Evolutionary conservation across 23 red algal genomes (phyloP).

Genomic region (Cyanidium caldarium): DNA sequence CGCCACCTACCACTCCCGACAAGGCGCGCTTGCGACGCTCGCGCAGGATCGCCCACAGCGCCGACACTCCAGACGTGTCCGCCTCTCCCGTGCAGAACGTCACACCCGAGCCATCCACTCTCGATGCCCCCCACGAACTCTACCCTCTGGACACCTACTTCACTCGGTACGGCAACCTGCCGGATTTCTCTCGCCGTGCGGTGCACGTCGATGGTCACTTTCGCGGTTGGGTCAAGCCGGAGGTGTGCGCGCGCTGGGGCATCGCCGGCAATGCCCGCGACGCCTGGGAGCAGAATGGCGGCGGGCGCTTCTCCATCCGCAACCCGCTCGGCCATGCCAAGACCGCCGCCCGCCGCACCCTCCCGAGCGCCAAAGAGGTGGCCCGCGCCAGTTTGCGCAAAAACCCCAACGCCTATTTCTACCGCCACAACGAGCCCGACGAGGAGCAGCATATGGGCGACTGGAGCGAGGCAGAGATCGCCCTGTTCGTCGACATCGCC

Average conservation of each 20-base stretch:
- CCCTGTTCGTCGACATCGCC: not conserved
- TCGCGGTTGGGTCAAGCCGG: conserved; percentile 10
- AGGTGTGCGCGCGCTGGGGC: not conserved
- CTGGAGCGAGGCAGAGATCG: conserved; percentile 3
- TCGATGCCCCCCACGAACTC: not conserved
- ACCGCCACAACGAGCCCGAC: conserved; percentile 14
- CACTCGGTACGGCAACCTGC: not conserved
- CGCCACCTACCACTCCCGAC: no score
- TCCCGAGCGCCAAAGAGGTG: conserved; percentile 13
- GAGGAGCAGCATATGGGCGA: conserved; percentile 15
- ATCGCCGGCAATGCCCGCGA: conserved; percentile 8
- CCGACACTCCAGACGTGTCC: not conserved
- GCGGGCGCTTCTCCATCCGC: conserved; percentile 9
- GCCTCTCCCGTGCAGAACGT: not conserved
- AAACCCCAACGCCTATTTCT: conserved; percentile 26
- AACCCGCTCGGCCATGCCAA: conserved; percentile 1
- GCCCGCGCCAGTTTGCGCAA: conserved; percentile 9
- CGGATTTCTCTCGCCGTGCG: not conserved
- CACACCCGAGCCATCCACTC: no score
- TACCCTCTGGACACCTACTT: not conserved
- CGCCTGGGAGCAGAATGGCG: conserved; percentile 14
- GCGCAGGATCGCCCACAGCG: not conserved
- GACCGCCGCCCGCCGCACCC: not conserved
- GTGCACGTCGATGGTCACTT: conserved; percentile 10
- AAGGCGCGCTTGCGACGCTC: not conserved